phyloP scores from a whole-genome alignment of 129 eudicot species.

The Lactuca sativa region DNA sequence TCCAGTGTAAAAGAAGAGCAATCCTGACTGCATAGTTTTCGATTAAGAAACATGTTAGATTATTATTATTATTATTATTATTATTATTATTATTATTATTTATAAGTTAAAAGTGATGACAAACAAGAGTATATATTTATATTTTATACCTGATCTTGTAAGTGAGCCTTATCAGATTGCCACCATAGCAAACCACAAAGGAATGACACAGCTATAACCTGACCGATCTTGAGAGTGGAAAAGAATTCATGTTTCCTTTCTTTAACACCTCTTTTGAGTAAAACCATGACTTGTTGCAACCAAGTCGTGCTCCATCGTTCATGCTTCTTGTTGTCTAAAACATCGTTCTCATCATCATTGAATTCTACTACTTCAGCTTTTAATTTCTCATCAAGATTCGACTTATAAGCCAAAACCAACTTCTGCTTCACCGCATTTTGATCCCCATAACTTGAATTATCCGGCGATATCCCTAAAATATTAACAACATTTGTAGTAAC shows the following conservation, averaged over 20 bases:
- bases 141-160: conserved; percentile 78
- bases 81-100: too few relatives aligned
- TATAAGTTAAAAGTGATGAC: background rate
- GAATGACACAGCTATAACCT: conserved; percentile 47
- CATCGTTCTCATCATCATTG: conserved; percentile 9
- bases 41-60: background rate
- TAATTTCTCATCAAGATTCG: conserved; percentile 42
- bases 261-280: conserved; percentile 68
- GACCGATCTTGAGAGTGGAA: conserved; percentile 49
- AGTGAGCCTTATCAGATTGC: conserved; percentile 54
- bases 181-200: conserved; percentile 75
- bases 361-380: conserved; percentile 34
- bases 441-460: conserved; percentile 40
- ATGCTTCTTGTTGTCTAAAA: conserved; percentile 26
- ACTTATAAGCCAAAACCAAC: conserved; percentile 48
- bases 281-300: conserved; percentile 64
- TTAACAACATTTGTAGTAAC: background rate
- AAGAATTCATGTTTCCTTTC: conserved; percentile 73
- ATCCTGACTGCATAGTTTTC: conserved; percentile 55
- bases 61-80: too few relatives aligned
- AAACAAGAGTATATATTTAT: background rate
- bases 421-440: conserved; percentile 46
- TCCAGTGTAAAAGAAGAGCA: conserved; percentile 59
- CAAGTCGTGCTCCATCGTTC: conserved; percentile 73
- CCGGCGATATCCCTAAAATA: conserved; percentile 48